phyloP scores from a whole-genome alignment of 2,329 filamentous ascomycete species.

The Aspergillus costaricaensis region DNA sequence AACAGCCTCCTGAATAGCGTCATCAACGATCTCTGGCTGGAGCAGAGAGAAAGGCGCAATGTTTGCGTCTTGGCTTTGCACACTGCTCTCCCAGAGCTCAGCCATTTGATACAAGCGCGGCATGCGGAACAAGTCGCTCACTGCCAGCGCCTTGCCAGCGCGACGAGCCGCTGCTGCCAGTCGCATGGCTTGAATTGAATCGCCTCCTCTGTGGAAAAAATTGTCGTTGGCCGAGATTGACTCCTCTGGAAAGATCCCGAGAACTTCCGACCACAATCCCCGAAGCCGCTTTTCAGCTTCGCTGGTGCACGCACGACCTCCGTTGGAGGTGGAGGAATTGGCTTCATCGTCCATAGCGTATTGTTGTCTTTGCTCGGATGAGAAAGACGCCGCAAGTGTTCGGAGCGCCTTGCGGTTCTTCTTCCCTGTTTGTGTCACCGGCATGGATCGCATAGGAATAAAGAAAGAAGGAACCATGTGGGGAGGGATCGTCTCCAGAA shows the following conservation, averaged over 20 bases:
- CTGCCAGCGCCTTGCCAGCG: neutral
- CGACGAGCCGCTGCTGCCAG: neutral
- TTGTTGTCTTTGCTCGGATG: neutral
- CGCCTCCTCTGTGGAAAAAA: slow-evolving; percentile 32
- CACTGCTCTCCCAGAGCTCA: neutral
- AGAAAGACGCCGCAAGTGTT: neutral
- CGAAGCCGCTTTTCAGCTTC: neutral
- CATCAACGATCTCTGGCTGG: neutral
- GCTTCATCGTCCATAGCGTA: neutral
- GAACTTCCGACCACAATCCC: slow-evolving; percentile 4
- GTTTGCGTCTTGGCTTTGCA: neutral
- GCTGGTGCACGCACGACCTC: neutral
- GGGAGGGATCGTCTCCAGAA: neutral
- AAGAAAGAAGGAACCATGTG: neutral
- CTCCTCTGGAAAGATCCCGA: slow-evolving; percentile 15
- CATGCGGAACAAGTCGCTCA: slow-evolving; percentile 5
- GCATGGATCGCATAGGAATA: neutral
- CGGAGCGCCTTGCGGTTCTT: neutral
- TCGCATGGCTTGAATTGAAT: slow-evolving; percentile 28
- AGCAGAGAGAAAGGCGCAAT: neutral
- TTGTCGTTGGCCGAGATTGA: slow-evolving; percentile 20
- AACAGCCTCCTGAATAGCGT: neutral
- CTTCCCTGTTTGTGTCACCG: neutral
- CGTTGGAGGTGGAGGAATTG: neutral
- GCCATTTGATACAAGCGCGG: neutral